Percentiles rank a stretch among this genome's conserved stretches.
Evolutionary conservation across 1,284 basidiomycete species (phyloP).

Genomic region (Calocybe gambosa): DNA sequence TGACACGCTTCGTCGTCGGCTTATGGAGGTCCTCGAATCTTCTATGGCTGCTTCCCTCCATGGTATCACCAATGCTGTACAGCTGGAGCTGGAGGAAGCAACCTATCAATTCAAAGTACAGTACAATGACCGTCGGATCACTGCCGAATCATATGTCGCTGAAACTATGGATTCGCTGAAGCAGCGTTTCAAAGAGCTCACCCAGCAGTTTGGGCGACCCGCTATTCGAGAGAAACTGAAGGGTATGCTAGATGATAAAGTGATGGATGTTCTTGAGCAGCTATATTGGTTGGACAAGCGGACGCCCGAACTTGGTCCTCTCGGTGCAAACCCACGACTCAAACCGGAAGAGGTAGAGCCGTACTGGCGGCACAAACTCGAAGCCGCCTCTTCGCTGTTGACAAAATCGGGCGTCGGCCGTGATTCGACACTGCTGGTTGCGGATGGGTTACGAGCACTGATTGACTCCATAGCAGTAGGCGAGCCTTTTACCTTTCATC

Average conservation of each 20-base stretch:
- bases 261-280: slow-evolving; percentile 96
- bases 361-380: slow-evolving; percentile 95
- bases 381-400: slow-evolving; percentile 84
- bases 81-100: slow-evolving; percentile 94
- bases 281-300: slow-evolving; percentile 95
- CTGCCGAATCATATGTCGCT: slow-evolving; percentile 95
- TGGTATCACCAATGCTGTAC: slow-evolving; percentile 93
- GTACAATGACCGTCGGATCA: slow-evolving; percentile 95
- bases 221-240: slow-evolving; percentile 87
- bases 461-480: slow-evolving; percentile 84
- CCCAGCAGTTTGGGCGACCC: slow-evolving; percentile 83
- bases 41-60: slow-evolving; percentile 96
- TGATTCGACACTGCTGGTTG: slow-evolving; percentile 91
- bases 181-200: slow-evolving; percentile 84
- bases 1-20: slow-evolving; percentile 77
- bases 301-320: slow-evolving; percentile 65
- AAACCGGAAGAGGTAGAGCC: slow-evolving; percentile 78
- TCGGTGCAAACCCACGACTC: slow-evolving; percentile 69
- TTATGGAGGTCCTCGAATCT: slow-evolving; percentile 97
- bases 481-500: slow-evolving; percentile 93
- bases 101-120: slow-evolving; percentile 99
- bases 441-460: slow-evolving; percentile 84
- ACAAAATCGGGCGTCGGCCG: slow-evolving; percentile 98
- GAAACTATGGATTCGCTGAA: slow-evolving; percentile 95
- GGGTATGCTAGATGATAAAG: slow-evolving; percentile 88